Percentiles rank a stretch among this genome's conserved stretches.
Conservation (phyloP, 2,329 filamentous ascomycete species). For the Aspergillus carbonarius region DNA sequence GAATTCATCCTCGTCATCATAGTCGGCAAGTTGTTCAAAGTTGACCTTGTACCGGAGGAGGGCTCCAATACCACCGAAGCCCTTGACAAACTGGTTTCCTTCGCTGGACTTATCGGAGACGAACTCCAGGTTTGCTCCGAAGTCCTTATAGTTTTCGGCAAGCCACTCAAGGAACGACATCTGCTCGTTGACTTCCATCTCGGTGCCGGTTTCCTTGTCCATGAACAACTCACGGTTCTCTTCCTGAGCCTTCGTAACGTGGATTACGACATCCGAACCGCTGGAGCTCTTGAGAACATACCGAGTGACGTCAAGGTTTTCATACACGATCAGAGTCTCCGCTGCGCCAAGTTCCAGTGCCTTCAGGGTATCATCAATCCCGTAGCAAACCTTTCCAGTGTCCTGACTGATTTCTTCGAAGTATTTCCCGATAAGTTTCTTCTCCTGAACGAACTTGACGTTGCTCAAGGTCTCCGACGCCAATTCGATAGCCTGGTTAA, state of each 20-base stretch:
- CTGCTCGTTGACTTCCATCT: slow-evolving; percentile 91
- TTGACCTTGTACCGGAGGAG: slow-evolving; percentile 99
- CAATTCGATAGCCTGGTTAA: slow-evolving; percentile 98
- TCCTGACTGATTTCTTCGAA: slow-evolving; percentile 99
- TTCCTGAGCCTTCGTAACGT: slow-evolving; percentile 87
- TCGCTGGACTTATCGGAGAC: slow-evolving; percentile 96
- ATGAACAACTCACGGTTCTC: slow-evolving; percentile 79
- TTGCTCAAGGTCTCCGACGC: slow-evolving; percentile 94
- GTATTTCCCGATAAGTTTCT: slow-evolving; percentile 98
- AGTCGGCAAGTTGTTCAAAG: slow-evolving; percentile 96
- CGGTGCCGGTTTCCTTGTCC: slow-evolving; percentile 92
- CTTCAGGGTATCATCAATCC: slow-evolving; percentile 96
- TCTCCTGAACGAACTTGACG: slow-evolving; percentile 99
- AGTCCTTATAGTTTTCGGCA: slow-evolving; percentile 97
- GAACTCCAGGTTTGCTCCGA: slow-evolving; percentile 92
- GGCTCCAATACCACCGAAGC: slow-evolving; percentile 96
- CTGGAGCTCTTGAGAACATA: slow-evolving; percentile 81
- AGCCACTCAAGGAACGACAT: slow-evolving; percentile 99
- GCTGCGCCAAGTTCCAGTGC: slow-evolving; percentile 93
- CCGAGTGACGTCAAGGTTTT: slow-evolving; percentile 93
- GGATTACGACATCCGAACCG: slow-evolving; percentile 71
- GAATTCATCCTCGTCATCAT: slow-evolving; percentile 88
- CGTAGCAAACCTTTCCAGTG: slow-evolving; percentile 94
- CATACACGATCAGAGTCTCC: slow-evolving; percentile 92
- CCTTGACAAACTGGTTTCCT: slow-evolving; percentile 99